Evolutionary conservation across 2,329 filamentous ascomycete species (phyloP).

Genomic region (Clonostachys rhizophaga): DNA sequence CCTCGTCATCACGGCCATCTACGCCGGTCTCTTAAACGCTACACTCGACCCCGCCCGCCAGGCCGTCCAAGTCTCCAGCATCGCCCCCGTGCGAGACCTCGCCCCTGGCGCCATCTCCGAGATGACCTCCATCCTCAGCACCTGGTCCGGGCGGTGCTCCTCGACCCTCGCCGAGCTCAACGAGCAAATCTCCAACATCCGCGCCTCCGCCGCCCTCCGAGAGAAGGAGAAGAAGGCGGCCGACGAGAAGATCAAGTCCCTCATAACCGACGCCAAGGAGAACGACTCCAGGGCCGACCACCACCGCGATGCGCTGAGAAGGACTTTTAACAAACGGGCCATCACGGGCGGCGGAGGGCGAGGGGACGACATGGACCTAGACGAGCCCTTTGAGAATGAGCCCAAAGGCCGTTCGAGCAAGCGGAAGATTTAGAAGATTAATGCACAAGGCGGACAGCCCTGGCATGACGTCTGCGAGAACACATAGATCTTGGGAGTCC

Average conservation of each 20-base stretch:
- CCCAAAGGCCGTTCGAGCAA: constrained; percentile 46
- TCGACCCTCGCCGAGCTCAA: constrained; percentile 72
- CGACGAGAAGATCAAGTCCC: constrained; percentile 39
- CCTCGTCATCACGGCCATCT: constrained; percentile 82
- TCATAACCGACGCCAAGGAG: constrained; percentile 41
- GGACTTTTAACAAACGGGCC: not conserved
- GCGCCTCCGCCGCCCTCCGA: constrained; percentile 47
- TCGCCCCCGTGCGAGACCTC: constrained; percentile 84
- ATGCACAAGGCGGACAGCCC: not conserved
- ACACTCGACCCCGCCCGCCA: constrained; percentile 77
- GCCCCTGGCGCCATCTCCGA: constrained; percentile 64
- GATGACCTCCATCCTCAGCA: constrained; percentile 63
- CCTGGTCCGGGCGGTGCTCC: constrained; percentile 78
- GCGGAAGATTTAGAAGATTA: constrained; percentile 41
- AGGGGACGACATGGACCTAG: constrained; percentile 51
- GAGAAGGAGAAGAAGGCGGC: constrained; percentile 43
- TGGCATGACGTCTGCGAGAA: too few relatives aligned
- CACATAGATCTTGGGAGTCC: too few relatives aligned
- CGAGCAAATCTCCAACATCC: constrained; percentile 65
- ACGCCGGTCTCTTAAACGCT: constrained; percentile 75
- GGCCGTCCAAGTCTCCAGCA: constrained; percentile 70
- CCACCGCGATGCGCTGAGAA: constrained; percentile 6
- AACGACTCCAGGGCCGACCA: constrained; percentile 22
- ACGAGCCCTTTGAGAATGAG: constrained; percentile 44
- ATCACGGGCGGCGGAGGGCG: constrained; percentile 9